A percentile compares a stretch with the other conserved stretches of the same genome.
Evolutionary conservation across 192 early-diverging fungal species (phyloP).

Genomic region (Entophlyctis luteolus): DNA sequence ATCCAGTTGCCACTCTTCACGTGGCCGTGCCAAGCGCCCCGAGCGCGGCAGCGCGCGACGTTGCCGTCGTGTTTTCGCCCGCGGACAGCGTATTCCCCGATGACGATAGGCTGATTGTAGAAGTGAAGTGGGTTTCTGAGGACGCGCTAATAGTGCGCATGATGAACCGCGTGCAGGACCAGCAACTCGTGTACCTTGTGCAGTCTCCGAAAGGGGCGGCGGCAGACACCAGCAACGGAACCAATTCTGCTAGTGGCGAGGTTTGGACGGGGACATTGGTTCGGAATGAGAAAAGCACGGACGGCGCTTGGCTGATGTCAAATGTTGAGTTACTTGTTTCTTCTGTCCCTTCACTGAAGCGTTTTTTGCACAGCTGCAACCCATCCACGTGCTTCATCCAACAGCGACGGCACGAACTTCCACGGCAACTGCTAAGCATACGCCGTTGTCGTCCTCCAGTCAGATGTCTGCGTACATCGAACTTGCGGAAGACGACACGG

Average conservation of each 20-base stretch:
- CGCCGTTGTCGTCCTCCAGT: too few species aligned
- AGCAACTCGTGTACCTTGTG: conserved; percentile 65
- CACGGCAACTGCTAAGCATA: too few species aligned
- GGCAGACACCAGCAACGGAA: neutral
- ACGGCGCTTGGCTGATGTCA: conserved; percentile 47
- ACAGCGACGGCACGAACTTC: too few species aligned
- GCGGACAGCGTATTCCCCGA: conserved; percentile 49
- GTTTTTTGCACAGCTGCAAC: conserved; percentile 19
- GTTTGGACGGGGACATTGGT: conserved; percentile 68
- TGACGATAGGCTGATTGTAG: conserved; percentile 77
- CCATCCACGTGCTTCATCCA: conserved; percentile 29
- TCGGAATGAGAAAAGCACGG: conserved; percentile 51
- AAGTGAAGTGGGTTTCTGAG: conserved; percentile 68
- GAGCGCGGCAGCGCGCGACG: neutral
- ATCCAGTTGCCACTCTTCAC: conserved; percentile 75
- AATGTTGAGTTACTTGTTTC: neutral
- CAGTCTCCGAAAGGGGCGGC: conserved; percentile 18
- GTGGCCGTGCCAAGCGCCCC: conserved; percentile 50
- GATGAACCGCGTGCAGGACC: conserved; percentile 90
- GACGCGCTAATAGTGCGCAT: conserved; percentile 66
- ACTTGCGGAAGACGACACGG: conserved; percentile 43
- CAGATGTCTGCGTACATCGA: conserved; percentile 41
- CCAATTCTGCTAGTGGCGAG: too few species aligned
- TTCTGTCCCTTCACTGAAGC: neutral
- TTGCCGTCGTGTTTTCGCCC: conserved; percentile 41